These are phyloP conservation scores for Kwoniella shandongensis DNA, from an alignment of 768 basidiomycete genomes.

Conservation along the genomic window DNA sequence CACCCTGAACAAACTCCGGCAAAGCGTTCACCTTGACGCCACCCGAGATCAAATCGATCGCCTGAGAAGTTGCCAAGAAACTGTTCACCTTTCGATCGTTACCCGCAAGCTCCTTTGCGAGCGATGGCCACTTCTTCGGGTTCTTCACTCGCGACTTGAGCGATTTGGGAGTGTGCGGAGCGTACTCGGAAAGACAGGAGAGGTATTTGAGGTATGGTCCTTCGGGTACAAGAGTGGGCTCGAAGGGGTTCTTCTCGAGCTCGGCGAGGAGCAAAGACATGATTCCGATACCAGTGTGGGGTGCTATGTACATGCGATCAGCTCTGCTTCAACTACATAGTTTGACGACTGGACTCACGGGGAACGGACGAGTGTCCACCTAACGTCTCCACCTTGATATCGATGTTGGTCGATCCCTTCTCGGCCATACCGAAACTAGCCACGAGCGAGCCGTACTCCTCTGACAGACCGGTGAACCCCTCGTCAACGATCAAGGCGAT, in stretches of 20 bases:
- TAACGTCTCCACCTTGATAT: constrained; percentile 53
- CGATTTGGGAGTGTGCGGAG: constrained; percentile 61
- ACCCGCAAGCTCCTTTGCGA: constrained; percentile 57
- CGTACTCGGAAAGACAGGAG: constrained; percentile 68
- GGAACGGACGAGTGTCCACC: constrained; percentile 89
- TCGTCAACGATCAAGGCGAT: constrained; percentile 84
- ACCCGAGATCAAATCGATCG: constrained; percentile 49
- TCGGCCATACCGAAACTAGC: constrained; percentile 54
- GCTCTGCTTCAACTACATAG: not conserved
- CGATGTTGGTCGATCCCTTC: constrained; percentile 50
- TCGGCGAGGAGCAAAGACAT: constrained; percentile 68
- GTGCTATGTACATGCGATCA: not conserved
- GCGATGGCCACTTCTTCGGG: constrained; percentile 48
- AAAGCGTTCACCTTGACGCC: constrained; percentile 50
- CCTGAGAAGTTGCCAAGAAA: constrained; percentile 49
- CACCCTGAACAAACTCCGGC: constrained; percentile 43
- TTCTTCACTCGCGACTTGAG: constrained; percentile 54
- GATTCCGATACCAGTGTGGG: constrained; percentile 72
- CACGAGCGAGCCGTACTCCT: constrained; percentile 44
- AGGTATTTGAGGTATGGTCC: constrained; percentile 55
- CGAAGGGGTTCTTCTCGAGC: constrained; percentile 65
- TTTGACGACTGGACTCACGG: too few relatives aligned
- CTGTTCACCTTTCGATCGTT: constrained; percentile 46
- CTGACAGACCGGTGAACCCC: constrained; percentile 63
- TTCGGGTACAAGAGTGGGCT: constrained; percentile 46